A percentile compares a stretch with the other conserved stretches of the same genome.
Evolutionary conservation across 306 rosid species (phyloP).

Genomic region (Pterocarpus santalinus): DNA sequence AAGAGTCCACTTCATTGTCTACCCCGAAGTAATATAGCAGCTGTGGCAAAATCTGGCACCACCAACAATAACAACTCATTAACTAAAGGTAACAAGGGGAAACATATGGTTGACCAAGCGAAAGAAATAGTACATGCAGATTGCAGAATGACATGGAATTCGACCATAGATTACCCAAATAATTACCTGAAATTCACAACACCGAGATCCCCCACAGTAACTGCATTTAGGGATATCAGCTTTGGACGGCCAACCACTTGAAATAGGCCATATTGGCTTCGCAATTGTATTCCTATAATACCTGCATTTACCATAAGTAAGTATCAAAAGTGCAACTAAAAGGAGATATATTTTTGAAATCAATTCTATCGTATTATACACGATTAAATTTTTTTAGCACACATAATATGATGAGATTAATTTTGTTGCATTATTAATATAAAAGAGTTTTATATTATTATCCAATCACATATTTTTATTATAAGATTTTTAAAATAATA

Average conservation of each 20-base stretch:
- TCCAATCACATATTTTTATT: too few relatives aligned
- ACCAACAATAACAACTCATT: slow-evolving; percentile 44
- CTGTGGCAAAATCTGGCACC: slow-evolving; percentile 75
- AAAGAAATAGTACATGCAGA: slow-evolving; percentile 10
- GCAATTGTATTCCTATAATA: slow-evolving; percentile 65
- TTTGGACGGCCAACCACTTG: slow-evolving; percentile 76
- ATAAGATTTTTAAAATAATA: too few relatives aligned
- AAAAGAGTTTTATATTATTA: too few relatives aligned
- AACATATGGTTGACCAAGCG: not conserved
- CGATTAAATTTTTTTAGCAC: too few relatives aligned
- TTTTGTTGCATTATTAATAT: too few relatives aligned
- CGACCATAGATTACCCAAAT: slow-evolving; percentile 21
- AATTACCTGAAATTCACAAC: slow-evolving; percentile 56
- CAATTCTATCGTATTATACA: too few relatives aligned
- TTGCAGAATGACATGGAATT: not conserved
- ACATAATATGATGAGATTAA: too few relatives aligned
- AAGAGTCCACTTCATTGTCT: slow-evolving; percentile 63
- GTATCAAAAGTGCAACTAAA: not conserved
- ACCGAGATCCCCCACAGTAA: slow-evolving; percentile 48
- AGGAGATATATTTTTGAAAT: not conserved
- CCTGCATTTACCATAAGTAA: slow-evolving; percentile 50
- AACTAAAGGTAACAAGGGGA: not conserved
- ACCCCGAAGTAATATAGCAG: slow-evolving; percentile 68
- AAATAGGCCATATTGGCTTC: slow-evolving; percentile 72
- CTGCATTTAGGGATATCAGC: slow-evolving; percentile 57